A percentile compares a stretch with the other conserved stretches of the same genome.
Evolutionary conservation across 176 grass and related monocot species (phyloP).

Genomic region (Eragrostis curvula): DNA sequence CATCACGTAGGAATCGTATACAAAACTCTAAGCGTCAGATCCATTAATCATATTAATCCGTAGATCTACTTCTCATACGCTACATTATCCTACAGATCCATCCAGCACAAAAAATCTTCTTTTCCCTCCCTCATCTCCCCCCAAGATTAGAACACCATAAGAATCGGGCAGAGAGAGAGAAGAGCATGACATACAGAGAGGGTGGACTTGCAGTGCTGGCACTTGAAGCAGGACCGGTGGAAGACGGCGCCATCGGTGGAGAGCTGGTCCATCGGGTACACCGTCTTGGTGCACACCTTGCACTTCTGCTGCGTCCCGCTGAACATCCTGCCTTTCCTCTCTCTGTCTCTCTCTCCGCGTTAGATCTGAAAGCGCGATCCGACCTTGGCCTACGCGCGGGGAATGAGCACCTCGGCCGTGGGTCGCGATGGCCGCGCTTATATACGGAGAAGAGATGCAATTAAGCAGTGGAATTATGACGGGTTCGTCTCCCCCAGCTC

Average conservation of each 20-base stretch:
- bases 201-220: constrained; percentile 92
- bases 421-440: constrained; percentile 32
- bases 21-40: constrained; percentile 20
- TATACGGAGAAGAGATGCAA: constrained; percentile 24
- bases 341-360: background rate
- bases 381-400: constrained; percentile 22
- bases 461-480: constrained; percentile 44
- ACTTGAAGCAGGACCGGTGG: constrained; percentile 93
- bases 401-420: constrained; percentile 1
- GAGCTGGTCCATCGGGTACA: constrained; percentile 94
- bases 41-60: background rate
- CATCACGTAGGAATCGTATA: background rate
- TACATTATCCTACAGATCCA: constrained; percentile 40
- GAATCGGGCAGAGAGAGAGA: background rate
- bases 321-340: constrained; percentile 39
- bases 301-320: constrained; percentile 84
- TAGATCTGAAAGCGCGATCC: constrained; percentile 40
- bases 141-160: background rate
- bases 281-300: constrained; percentile 91
- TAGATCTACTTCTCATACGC: constrained; percentile 36
- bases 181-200: constrained; percentile 57
- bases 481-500: constrained; percentile 32
- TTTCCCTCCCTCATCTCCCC: background rate
- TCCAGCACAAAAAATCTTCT: background rate
- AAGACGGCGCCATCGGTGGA: constrained; percentile 69